phyloP scores from a whole-genome alignment of 441 rosid species.

The Euphorbia neoarborescens region DNA sequence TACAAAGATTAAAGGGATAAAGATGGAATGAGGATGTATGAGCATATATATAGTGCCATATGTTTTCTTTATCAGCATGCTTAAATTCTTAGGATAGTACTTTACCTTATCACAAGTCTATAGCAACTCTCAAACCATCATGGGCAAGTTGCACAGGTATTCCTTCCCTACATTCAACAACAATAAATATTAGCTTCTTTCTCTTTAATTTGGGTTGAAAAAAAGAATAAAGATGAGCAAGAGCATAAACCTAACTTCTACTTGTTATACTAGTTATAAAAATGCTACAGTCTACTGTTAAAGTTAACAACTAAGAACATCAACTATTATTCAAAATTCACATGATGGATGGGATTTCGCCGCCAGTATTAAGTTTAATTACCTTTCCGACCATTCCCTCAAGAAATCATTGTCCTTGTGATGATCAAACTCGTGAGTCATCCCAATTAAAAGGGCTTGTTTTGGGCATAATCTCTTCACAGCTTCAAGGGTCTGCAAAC shows the following conservation, averaged over 20 bases:
- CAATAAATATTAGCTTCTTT: neutral
- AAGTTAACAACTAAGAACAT: neutral
- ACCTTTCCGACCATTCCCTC: constrained; percentile 80
- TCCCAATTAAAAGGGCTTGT: constrained; percentile 70
- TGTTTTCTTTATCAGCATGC: neutral
- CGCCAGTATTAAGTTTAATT: constrained; percentile 1
- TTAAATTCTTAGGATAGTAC: neutral
- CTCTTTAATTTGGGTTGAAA: neutral
- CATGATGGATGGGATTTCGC: neutral
- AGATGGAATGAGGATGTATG: neutral
- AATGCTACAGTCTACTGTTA: neutral
- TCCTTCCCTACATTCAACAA: constrained; percentile 63
- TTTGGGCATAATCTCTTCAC: constrained; percentile 72
- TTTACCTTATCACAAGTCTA: constrained; percentile 47
- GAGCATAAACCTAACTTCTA: neutral
- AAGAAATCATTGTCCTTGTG: constrained; percentile 65
- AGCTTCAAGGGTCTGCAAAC: constrained; percentile 67
- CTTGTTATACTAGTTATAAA: neutral
- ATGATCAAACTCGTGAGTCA: constrained; percentile 92
- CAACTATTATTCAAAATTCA: neutral
- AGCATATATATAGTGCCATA: neutral
- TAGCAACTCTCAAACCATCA: constrained; percentile 77
- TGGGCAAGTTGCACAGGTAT: constrained; percentile 73
- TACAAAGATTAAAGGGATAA: neutral
- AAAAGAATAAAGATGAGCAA: neutral